Evolutionary conservation across 305 asterid species (phyloP).

Genomic region (Fraxinus angustifolia): DNA sequence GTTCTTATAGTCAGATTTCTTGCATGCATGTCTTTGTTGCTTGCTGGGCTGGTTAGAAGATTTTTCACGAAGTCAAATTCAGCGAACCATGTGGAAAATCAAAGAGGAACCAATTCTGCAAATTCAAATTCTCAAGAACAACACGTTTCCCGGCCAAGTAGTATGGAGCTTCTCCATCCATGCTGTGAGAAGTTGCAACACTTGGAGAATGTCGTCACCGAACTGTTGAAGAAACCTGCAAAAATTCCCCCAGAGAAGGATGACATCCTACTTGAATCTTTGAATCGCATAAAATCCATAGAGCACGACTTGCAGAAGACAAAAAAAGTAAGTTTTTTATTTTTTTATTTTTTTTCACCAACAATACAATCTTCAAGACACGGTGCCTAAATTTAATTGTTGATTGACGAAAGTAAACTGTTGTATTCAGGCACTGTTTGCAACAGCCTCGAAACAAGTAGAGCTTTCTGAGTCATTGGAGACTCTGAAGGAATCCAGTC

Average conservation of each 20-base stretch:
- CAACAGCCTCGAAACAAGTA: slow-evolving; percentile 80
- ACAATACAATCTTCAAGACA: not conserved
- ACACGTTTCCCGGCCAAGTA: slow-evolving; percentile 26
- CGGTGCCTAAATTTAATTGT: not conserved
- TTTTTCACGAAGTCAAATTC: slow-evolving; percentile 34
- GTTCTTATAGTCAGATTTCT: slow-evolving; percentile 43
- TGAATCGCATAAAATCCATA: slow-evolving; percentile 82
- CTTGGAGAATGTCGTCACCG: slow-evolving; percentile 64
- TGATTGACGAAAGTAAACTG: not conserved
- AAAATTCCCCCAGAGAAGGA: slow-evolving; percentile 86
- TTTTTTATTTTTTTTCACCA: not conserved
- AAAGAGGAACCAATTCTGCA: slow-evolving; percentile 25
- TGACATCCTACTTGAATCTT: slow-evolving; percentile 66
- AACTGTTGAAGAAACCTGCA: slow-evolving; percentile 69
- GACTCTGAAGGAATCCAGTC: slow-evolving; percentile 51
- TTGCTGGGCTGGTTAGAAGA: slow-evolving; percentile 37
- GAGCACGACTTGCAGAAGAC: slow-evolving; percentile 90
- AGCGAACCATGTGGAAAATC: slow-evolving; percentile 25
- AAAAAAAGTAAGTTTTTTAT: slow-evolving; percentile 49
- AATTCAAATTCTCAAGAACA: slow-evolving; percentile 35
- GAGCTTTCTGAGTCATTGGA: slow-evolving; percentile 87
- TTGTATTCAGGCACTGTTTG: slow-evolving; percentile 60
- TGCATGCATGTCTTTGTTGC: slow-evolving; percentile 44
- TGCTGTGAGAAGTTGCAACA: slow-evolving; percentile 84
- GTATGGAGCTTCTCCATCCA: slow-evolving; percentile 55